Conservation (phyloP, 1,284 basidiomycete species). For the Termitomyces sp. region DNA sequence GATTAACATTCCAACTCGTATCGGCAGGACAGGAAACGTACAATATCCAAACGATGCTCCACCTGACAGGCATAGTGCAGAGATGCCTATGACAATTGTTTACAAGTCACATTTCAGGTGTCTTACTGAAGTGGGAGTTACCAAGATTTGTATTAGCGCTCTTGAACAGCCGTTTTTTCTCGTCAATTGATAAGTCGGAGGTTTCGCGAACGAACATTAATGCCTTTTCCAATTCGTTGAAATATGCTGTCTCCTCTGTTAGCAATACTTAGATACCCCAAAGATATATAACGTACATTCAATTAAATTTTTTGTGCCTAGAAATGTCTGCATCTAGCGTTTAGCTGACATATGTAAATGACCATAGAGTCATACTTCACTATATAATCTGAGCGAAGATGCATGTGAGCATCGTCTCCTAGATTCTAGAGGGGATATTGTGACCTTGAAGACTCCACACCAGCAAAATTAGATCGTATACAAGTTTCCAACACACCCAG, state of each 20-base stretch:
- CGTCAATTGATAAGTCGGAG: conserved; percentile 71
- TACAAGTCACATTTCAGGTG: not conserved
- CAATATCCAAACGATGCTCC: conserved; percentile 95
- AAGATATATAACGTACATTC: conserved; percentile 51
- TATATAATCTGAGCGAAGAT: conserved; percentile 63
- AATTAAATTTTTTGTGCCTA: conserved; percentile 83
- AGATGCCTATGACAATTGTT: conserved; percentile 32
- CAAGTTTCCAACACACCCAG: conserved; percentile 92
- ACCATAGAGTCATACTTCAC: conserved; percentile 55
- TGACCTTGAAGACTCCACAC: conserved; percentile 78
- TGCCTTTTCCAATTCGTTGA: conserved; percentile 72
- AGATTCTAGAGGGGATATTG: conserved; percentile 20
- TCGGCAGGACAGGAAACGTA: conserved; percentile 29
- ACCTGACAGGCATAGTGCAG: conserved; percentile 90
- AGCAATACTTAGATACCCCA: not conserved
- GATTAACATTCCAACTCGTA: not conserved
- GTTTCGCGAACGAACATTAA: conserved; percentile 74
- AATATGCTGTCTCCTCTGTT: conserved; percentile 52
- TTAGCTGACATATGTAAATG: conserved; percentile 2
- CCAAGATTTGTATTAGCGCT: conserved; percentile 87
- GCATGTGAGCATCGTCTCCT: conserved; percentile 3
- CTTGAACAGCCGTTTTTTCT: conserved; percentile 92
- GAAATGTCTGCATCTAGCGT: conserved; percentile 64
- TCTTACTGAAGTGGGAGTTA: conserved; percentile 28
- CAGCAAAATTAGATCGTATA: conserved; percentile 91